Conservation (phyloP, 768 basidiomycete species). For the Boletus rubropictus region DNA sequence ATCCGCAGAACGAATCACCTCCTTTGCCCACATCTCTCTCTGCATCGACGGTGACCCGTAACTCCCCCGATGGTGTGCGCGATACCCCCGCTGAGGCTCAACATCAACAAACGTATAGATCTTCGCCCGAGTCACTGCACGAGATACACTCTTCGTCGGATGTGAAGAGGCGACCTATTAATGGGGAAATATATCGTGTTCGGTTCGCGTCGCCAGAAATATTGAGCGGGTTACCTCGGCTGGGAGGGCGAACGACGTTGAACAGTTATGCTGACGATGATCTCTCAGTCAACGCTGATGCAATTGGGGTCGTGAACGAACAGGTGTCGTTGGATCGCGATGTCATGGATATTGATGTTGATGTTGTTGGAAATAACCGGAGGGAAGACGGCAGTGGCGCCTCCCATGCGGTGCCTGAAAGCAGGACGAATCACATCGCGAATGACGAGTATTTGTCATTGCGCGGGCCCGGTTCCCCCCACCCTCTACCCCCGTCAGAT, state of each 20-base stretch:
- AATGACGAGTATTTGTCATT: neutral
- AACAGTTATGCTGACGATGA: neutral
- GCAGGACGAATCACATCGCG: neutral
- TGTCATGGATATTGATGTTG: slow-evolving; percentile 21
- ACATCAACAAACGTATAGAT: slow-evolving; percentile 13
- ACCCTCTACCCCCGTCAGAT: neutral
- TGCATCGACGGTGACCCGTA: slow-evolving; percentile 3
- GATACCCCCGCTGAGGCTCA: slow-evolving; percentile 24
- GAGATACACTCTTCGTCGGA: neutral
- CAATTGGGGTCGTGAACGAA: neutral
- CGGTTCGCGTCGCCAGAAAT: slow-evolving; percentile 31
- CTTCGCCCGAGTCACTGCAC: slow-evolving; percentile 11
- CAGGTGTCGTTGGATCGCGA: slow-evolving; percentile 3
- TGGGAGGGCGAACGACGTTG: slow-evolving; percentile 3
- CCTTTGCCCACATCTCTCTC: slow-evolving; percentile 3
- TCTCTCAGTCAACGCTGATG: neutral
- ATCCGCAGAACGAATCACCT: slow-evolving; percentile 19
- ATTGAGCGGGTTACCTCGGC: slow-evolving; percentile 9
- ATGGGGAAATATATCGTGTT: slow-evolving; percentile 21
- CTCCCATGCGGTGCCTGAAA: neutral
- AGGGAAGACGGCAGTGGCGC: neutral
- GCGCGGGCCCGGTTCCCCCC: neutral
- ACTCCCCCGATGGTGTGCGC: slow-evolving; percentile 13
- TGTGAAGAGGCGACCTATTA: slow-evolving; percentile 1
- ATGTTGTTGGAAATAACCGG: slow-evolving; percentile 3